A percentile compares a stretch with the other conserved stretches of the same genome.
Evolutionary conservation across 768 basidiomycete species (phyloP).

Genomic region (Mycena vulgaris): DNA sequence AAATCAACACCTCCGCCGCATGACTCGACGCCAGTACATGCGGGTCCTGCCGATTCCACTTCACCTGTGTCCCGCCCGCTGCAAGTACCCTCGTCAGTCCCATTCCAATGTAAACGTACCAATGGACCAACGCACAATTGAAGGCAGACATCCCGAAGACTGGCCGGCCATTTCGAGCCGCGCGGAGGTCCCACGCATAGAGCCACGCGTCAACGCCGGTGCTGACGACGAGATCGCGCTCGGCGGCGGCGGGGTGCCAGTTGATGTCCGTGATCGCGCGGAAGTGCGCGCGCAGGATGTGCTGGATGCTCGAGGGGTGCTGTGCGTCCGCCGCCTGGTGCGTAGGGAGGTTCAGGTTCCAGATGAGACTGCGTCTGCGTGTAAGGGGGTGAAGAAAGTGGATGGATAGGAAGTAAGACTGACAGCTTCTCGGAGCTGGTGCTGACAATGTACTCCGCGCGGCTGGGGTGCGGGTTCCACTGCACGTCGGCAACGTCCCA

Average conservation of each 20-base stretch:
- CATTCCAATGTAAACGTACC: conserved; percentile 49
- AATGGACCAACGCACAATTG: conserved; percentile 71
- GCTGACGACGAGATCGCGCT: conserved; percentile 89
- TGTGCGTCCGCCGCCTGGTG: not conserved
- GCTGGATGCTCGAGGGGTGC: conserved; percentile 82
- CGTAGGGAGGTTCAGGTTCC: conserved; percentile 83
- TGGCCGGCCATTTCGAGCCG: conserved; percentile 69
- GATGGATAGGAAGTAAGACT: conserved; percentile 42
- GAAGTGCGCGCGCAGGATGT: conserved; percentile 90
- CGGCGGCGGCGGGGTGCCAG: conserved; percentile 89
- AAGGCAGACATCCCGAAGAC: conserved; percentile 80
- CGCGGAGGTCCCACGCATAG: conserved; percentile 93
- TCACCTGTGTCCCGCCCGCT: conserved; percentile 95
- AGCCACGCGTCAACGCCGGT: conserved; percentile 94
- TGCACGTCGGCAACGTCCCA: conserved; percentile 97
- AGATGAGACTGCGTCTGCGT: conserved; percentile 76
- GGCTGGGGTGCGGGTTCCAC: conserved; percentile 88
- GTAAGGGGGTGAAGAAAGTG: not conserved
- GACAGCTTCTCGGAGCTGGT: conserved; percentile 92
- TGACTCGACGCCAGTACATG: conserved; percentile 94
- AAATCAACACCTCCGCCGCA: conserved; percentile 87
- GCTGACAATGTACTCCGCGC: conserved; percentile 87
- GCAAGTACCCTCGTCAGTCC: not conserved
- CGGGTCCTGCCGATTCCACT: conserved; percentile 93
- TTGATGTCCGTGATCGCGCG: conserved; percentile 98